phyloP scores from a whole-genome alignment of 495 filamentous ascomycete genomes.

The Penicillium antarcticum region DNA sequence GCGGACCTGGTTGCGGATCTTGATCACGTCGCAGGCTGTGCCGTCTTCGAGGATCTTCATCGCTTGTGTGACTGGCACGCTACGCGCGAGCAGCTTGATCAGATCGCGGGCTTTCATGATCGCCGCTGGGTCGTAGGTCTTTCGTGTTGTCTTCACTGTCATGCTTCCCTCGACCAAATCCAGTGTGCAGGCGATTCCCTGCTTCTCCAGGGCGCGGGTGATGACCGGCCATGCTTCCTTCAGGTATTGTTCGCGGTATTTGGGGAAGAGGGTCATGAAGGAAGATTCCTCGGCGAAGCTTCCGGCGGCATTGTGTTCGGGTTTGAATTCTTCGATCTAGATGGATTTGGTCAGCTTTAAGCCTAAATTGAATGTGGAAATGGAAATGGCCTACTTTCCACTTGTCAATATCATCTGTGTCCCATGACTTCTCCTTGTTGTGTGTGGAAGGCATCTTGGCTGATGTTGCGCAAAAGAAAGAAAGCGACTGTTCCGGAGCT shows the following conservation, averaged over 20 bases:
- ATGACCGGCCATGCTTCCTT: constrained; percentile 85
- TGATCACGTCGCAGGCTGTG: constrained; percentile 88
- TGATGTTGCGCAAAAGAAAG: constrained; percentile 10
- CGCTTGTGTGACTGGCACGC: constrained; percentile 83
- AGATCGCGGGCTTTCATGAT: constrained; percentile 94
- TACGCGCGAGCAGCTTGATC: constrained; percentile 87
- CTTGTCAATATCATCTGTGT: constrained; percentile 96
- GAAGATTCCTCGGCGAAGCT: constrained; percentile 90
- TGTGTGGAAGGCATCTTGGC: constrained; percentile 84
- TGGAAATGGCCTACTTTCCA: constrained; percentile 64
- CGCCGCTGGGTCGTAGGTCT: constrained; percentile 90
- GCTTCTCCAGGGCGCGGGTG: constrained; percentile 76
- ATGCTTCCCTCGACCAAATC: constrained; percentile 95
- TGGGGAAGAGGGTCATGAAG: constrained; percentile 90
- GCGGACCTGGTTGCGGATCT: constrained; percentile 81
- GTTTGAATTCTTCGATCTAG: constrained; percentile 76
- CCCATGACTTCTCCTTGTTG: constrained; percentile 95
- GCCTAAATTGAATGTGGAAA: background rate
- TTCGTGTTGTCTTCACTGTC: constrained; percentile 91
- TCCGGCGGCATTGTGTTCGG: constrained; percentile 80
- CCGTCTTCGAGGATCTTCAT: constrained; percentile 93
- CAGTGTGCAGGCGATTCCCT: constrained; percentile 79
- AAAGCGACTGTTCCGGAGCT: constrained; percentile 17
- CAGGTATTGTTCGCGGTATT: constrained; percentile 94
- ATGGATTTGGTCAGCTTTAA: constrained; percentile 6